Percentiles rank a stretch among this genome's conserved stretches.
Conservation (phyloP, 176 grass and related monocot genomes). For the Pontederia crassipes region DNA sequence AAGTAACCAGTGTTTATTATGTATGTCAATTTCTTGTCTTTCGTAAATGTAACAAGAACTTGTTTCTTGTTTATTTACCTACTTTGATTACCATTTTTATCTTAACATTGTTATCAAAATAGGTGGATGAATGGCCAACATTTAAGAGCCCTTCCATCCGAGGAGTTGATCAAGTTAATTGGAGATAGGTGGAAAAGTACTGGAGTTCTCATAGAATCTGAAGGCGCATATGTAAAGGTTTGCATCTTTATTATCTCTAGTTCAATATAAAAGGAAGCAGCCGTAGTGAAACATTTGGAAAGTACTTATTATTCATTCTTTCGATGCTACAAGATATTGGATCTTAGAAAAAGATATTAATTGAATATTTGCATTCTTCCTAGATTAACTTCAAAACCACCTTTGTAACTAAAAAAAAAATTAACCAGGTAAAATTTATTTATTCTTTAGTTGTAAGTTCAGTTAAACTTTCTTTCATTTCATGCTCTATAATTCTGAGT, state of each 20-base stretch:
- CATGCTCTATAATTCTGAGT: no score
- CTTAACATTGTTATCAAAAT: background rate
- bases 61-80: background rate
- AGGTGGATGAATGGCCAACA: constrained; percentile 10
- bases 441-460: no score
- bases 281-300: background rate
- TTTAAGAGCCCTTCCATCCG: constrained; percentile 2
- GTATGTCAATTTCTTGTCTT: no score
- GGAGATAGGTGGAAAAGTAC: constrained; percentile 4
- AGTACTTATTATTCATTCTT: background rate
- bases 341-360: no score
- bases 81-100: background rate
- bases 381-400: no score
- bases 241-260: background rate
- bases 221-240: background rate
- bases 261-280: no score
- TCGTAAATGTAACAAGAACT: background rate
- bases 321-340: no score
- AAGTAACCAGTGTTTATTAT: no score
- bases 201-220: constrained; percentile 2
- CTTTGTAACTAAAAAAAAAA: no score
- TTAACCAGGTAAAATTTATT: no score
- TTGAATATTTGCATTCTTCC: no score
- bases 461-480: no score
- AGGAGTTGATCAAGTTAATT: background rate